Base-by-base conservation (phyloP, 352 stramenopile species). In the Pythium scleroteichum region DNA sequence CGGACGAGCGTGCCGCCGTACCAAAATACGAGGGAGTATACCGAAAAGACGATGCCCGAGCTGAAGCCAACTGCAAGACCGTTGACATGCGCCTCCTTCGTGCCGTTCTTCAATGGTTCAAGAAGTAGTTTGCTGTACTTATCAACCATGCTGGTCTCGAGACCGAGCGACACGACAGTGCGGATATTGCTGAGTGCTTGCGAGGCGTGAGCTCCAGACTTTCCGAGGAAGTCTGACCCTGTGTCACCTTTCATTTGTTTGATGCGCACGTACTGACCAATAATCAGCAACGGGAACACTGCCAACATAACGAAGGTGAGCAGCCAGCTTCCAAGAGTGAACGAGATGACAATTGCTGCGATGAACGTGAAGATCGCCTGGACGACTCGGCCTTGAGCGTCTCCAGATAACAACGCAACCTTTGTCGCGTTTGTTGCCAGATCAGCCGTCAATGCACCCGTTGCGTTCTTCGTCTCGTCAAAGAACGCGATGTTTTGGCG, bases 221-320 rank as follows among this genome's bases (percentile, higher is more conserved):
- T 57, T 2, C 62, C 48, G 32, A 77, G 53, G 16, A 70, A 51
- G 20, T 82, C 59, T 0, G 56, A 64, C 4, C 53, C 53, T 14
- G 40, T 49, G 23, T 68, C 46, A 64, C 67, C 33, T 60, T 52
- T 58, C 46, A 63, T 59, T 39, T 64, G 64, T 20, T 47, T 47
- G 14, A 63, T 48, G 14, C 67, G 73, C 19, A 73, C 46, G 2
- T 69, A 59, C 3, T 77, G 64, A 12, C 72, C 71, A 4, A 73
- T 4, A 16, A 89, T 63, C 14, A 94, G 20, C 13, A 90, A 39
- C 3, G 84, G 82, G 20, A 90, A 73, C 12, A 85, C 70, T 4
- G 69, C 73, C 9, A 87, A 46, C 66, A 89, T 82, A 22, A 90
- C 68, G 22, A 90, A 67, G 3, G 78, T 80, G 4, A 94, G 58